phyloP scores from a whole-genome alignment of 345 rosid genomes.

The Citrus cavaleriei region DNA sequence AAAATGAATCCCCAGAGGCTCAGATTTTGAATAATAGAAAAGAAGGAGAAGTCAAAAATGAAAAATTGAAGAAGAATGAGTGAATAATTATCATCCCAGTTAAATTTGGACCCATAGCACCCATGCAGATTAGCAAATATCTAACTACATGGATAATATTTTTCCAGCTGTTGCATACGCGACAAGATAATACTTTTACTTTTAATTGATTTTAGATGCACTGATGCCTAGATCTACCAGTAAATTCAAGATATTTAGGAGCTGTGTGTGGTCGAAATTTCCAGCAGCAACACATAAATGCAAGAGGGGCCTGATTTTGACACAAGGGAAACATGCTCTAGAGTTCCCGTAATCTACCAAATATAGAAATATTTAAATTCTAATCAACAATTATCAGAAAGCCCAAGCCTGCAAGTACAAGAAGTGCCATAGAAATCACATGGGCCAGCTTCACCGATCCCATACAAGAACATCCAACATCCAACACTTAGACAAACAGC shows the following conservation, averaged over 20 bases:
- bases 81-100: too few relatives aligned
- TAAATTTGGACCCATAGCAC: not conserved
- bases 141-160: too few relatives aligned
- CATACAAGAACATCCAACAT: too few relatives aligned
- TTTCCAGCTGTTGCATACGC: not conserved
- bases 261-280: not conserved
- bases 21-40: not conserved
- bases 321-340: not conserved
- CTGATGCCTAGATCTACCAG: not conserved
- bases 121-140: not conserved
- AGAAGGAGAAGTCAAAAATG: too few relatives aligned
- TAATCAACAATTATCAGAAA: too few relatives aligned
- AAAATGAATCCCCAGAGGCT: not conserved
- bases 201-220: not conserved
- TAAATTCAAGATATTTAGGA: not conserved
- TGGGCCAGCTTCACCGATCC: too few relatives aligned
- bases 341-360: not conserved
- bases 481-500: too few relatives aligned
- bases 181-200: not conserved
- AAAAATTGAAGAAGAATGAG: too few relatives aligned
- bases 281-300: not conserved
- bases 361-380: not conserved
- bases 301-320: not conserved
- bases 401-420: not conserved
- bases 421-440: too few relatives aligned